A percentile compares a stretch with the other conserved stretches of the same genome.
phyloP scores from a whole-genome alignment of 2,329 filamentous ascomycete genomes.

The Furcasterigmium sp. region DNA sequence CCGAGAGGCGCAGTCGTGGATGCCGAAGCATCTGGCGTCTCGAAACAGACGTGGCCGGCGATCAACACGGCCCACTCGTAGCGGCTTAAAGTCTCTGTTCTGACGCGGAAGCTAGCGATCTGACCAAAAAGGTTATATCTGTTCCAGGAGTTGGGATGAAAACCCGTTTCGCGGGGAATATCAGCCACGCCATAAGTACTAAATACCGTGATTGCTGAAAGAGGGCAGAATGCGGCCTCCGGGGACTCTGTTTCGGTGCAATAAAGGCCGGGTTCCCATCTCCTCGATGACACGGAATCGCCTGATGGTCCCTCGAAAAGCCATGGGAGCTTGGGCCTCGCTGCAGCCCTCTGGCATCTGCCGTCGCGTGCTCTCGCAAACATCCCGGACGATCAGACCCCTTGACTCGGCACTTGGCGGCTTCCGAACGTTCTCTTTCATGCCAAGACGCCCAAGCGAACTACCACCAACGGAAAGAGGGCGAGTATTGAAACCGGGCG shows the following conservation, averaged over 20 bases:
- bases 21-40: not conserved
- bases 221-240: too few species aligned
- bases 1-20: not conserved
- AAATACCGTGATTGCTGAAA: too few species aligned
- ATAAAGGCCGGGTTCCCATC: too few species aligned
- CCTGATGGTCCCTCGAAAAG: too few species aligned
- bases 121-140: not conserved
- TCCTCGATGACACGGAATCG: too few species aligned
- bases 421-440: not conserved
- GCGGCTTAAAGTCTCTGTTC: too few species aligned
- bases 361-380: not conserved
- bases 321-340: not conserved
- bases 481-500: too few species aligned
- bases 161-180: not conserved
- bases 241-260: too few species aligned
- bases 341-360: not conserved
- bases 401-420: not conserved
- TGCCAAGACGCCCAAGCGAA: not conserved
- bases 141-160: not conserved
- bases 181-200: too few species aligned
- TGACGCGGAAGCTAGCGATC: too few species aligned
- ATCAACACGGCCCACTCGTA: too few species aligned
- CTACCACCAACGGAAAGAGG: not conserved
- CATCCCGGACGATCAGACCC: not conserved
- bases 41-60: not conserved